Base-by-base conservation (phyloP, 345 rosid species). In the Camelina neglecta region DNA sequence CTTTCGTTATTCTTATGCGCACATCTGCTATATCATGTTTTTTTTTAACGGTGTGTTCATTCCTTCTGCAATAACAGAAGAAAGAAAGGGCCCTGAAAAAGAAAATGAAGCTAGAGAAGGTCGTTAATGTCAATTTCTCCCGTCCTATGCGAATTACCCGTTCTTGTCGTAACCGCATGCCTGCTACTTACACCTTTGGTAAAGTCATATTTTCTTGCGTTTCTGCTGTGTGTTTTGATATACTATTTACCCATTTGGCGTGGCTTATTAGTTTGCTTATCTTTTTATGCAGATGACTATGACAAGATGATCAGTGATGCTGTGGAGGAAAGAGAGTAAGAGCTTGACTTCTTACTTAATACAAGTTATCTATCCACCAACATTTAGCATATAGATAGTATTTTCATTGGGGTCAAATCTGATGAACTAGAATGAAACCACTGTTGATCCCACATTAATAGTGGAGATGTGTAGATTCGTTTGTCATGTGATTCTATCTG, bases 231-330 rank as follows among this genome's bases (percentile, higher is more conserved):
- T 60, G 1, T 31, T 69, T 29, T 70, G 65, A 11, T 66, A 15
- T 72, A 11, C 11, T 8, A 51, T 49, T 20, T 58, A 41, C 42
- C n/a, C 9, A 1, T 21, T 29, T 18, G n/a, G 55, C 10, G 24
- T 29, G 50, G 69, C 73, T 78, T 65, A 54, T 65, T 31, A 2
- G 44, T 71, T 71, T 66, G 64, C 68, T 47, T 29, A 47, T 75
- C 67, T 67, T 44, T 47, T 59, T 70, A 63, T 83, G 80, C 85
- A 93, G 98, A 89, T 48, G 92, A 86, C 7, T 93, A 76, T 85
- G 96, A 90, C 64, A 90, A 74, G 53, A 87, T 89, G 54, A 88
- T 93, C 65, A 75, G 80, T 18, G 90, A 93, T 68, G 98, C 97
- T 70, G 85, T 90, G 65, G 71, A 80, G 26, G 65, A 81, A 76